Evolutionary conservation across 176 grass and related monocot genomes (phyloP).

Genomic region (Eragrostis curvula): DNA sequence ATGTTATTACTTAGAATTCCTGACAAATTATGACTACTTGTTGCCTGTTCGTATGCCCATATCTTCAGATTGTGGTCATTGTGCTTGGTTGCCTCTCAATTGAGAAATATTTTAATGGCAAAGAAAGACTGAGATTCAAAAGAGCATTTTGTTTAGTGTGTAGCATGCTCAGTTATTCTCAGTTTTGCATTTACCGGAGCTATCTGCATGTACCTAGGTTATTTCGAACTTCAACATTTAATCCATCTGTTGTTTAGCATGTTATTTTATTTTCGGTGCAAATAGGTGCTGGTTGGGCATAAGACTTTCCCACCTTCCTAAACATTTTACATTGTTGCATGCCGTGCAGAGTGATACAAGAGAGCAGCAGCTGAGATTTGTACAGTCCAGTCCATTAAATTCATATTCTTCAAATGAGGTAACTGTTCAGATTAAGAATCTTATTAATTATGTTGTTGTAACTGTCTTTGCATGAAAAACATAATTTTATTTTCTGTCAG

Average conservation of each 20-base stretch:
- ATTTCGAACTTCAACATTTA: constrained; percentile 15
- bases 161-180: constrained; percentile 3
- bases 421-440: constrained; percentile 18
- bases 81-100: neutral
- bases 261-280: neutral
- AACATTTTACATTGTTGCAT: constrained; percentile 19
- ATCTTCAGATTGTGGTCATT: constrained; percentile 12
- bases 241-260: constrained; percentile 1
- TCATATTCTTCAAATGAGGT: constrained; percentile 78
- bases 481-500: constrained; percentile 51
- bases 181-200: neutral
- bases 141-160: neutral
- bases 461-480: constrained; percentile 16
- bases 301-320: constrained; percentile 19
- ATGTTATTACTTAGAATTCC: neutral
- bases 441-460: constrained; percentile 33
- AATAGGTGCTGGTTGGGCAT: neutral
- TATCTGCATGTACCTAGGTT: neutral
- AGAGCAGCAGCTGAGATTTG: constrained; percentile 87
- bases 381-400: constrained; percentile 61
- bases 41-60: neutral
- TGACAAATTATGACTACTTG: neutral
- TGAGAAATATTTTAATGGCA: constrained; percentile 19
- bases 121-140: neutral
- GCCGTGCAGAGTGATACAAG: constrained; percentile 59